Evolutionary conservation across 2,329 filamentous ascomycete species (phyloP).

Genomic region (Talaromyces marneffei): DNA sequence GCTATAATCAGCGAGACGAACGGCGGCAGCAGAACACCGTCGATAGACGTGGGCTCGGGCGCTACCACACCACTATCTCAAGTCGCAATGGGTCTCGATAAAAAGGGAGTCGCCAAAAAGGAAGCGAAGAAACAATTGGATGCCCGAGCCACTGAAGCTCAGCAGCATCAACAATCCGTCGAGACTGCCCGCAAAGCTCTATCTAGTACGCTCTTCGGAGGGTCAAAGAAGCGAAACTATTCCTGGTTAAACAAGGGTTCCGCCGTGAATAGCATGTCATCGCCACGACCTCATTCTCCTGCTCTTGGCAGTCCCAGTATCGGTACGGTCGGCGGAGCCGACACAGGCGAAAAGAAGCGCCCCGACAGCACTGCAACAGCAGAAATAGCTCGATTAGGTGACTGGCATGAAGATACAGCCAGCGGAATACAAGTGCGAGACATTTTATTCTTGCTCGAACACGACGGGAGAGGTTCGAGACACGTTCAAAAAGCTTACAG

Average conservation of each 20-base stretch:
- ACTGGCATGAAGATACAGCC: constrained; percentile 72
- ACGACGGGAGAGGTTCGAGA: constrained; percentile 55
- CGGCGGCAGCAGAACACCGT: constrained; percentile 47
- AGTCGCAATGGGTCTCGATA: constrained; percentile 48
- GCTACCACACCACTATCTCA: constrained; percentile 41
- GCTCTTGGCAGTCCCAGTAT: constrained; percentile 14
- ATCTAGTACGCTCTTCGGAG: constrained; percentile 44
- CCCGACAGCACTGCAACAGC: constrained; percentile 31
- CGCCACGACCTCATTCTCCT: constrained; percentile 29
- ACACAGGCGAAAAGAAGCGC: constrained; percentile 25
- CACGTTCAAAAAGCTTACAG: constrained; percentile 42
- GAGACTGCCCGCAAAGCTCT: constrained; percentile 69
- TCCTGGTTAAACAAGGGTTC: constrained; percentile 41
- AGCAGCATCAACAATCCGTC: constrained; percentile 76
- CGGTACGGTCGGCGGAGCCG: constrained; percentile 24
- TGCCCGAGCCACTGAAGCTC: constrained; percentile 66
- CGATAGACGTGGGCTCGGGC: constrained; percentile 57
- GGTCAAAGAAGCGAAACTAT: constrained; percentile 40
- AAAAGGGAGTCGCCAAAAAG: constrained; percentile 77
- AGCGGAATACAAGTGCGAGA: constrained; percentile 78
- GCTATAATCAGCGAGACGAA: constrained; percentile 48
- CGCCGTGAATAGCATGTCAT: constrained; percentile 31
- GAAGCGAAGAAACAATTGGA: constrained; percentile 73
- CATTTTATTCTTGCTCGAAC: constrained; percentile 71
- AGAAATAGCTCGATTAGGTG: constrained; percentile 58